These are phyloP conservation scores for Kockovaella imperatae DNA, from an alignment of 768 basidiomycete species.

Conservation along the genomic window DNA sequence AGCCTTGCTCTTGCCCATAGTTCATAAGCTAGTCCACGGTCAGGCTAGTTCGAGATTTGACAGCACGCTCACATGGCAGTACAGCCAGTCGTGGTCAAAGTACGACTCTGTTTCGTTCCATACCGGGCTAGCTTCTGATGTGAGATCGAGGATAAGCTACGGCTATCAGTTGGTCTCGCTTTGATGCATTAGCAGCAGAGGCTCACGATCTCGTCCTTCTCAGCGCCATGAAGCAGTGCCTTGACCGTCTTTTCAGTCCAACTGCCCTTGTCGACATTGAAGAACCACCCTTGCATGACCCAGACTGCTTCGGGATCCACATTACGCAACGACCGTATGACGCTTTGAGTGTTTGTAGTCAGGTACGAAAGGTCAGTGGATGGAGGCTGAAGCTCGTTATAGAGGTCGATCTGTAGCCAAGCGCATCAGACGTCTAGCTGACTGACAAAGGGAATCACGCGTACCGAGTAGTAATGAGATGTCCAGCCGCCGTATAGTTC, in stretches of 20 bases:
- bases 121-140: too few relatives aligned
- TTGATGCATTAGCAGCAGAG: not conserved
- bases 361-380: not conserved
- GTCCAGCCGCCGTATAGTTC: not conserved
- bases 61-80: too few relatives aligned
- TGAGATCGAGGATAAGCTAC: too few relatives aligned
- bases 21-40: too few relatives aligned
- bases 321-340: not conserved
- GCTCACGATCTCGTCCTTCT: not conserved
- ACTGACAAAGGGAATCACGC: not conserved
- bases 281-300: not conserved
- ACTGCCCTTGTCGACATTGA: not conserved
- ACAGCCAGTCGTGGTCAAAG: too few relatives aligned
- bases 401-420: not conserved
- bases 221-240: not conserved
- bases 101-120: too few relatives aligned
- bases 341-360: not conserved
- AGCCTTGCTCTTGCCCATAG: too few relatives aligned
- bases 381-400: not conserved
- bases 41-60: too few relatives aligned
- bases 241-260: not conserved
- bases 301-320: not conserved
- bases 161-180: too few relatives aligned
- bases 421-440: not conserved
- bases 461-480: not conserved